These are phyloP conservation scores for Alnus rubra DNA, from an alignment of 306 rosid genomes.

Conservation along the genomic window DNA sequence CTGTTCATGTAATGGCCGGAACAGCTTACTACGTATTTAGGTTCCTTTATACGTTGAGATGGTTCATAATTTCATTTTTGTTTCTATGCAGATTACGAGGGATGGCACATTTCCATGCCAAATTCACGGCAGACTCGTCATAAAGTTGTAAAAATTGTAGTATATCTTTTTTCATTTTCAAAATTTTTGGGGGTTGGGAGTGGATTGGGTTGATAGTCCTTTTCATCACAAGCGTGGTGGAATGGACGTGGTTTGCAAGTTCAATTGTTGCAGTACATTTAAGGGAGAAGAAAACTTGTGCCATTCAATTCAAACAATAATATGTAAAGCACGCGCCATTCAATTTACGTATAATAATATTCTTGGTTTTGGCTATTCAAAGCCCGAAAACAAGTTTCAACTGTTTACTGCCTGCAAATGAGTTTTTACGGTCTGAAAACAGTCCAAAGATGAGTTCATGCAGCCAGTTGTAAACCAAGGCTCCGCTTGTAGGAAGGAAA, in stretches of 20 bases:
- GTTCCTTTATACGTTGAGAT: not conserved
- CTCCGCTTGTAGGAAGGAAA: too few species aligned
- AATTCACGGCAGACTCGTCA: not conserved
- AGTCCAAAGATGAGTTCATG: too few species aligned
- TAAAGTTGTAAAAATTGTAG: not conserved
- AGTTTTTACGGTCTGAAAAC: too few species aligned
- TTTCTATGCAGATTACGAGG: not conserved
- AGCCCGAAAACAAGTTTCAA: not conserved
- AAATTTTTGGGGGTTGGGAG: not conserved
- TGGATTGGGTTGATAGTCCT: not conserved
- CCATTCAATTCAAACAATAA: not conserved
- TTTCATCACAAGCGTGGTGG: not conserved
- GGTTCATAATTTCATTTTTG: not conserved
- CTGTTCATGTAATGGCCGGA: not conserved
- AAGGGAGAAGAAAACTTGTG: not conserved
- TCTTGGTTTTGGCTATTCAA: not conserved
- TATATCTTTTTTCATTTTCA: not conserved
- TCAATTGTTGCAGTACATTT: not conserved
- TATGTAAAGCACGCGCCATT: not conserved
- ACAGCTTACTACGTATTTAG: too few species aligned
- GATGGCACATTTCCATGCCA: not conserved
- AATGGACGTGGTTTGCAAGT: not conserved
- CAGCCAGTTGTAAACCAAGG: too few species aligned
- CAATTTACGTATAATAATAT: not conserved
- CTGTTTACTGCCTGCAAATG: too few species aligned